Conservation (phyloP, 805 yeast genomes). For the Candida piceae region DNA sequence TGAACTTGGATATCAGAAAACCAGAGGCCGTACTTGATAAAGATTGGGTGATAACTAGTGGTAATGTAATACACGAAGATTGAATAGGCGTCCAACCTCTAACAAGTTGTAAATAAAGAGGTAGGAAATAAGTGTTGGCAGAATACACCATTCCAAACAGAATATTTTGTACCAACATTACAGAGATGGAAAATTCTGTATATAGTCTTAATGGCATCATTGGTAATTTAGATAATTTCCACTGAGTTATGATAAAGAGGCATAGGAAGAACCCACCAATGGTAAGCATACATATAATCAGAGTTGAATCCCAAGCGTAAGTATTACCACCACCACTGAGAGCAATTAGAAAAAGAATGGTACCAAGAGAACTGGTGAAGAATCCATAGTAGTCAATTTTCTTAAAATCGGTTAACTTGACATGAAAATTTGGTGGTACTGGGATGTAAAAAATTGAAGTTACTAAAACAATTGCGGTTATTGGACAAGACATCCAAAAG, state of each 20-base stretch:
- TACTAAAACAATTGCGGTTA: constrained; percentile 30
- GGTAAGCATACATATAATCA: constrained; percentile 36
- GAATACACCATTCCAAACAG: constrained; percentile 46
- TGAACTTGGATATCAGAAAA: constrained; percentile 35
- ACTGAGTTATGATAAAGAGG: constrained; percentile 45
- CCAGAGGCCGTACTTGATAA: constrained; percentile 41
- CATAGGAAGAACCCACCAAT: constrained; percentile 39
- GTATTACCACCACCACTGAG: constrained; percentile 58
- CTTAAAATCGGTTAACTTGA: constrained; percentile 33
- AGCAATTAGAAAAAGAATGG: constrained; percentile 49
- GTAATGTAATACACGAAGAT: constrained; percentile 38
- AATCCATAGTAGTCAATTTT: constrained; percentile 53
- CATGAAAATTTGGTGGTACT: constrained; percentile 27
- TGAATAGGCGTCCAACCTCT: constrained; percentile 35
- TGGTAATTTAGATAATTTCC: constrained; percentile 44
- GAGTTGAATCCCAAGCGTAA: constrained; percentile 48
- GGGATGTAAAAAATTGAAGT: constrained; percentile 33
- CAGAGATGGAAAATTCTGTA: constrained; percentile 30
- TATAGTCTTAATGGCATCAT: constrained; percentile 49
- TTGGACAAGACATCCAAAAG: constrained; percentile 44
- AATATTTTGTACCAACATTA: constrained; percentile 35
- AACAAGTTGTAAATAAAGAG: constrained; percentile 45
- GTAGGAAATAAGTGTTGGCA: constrained; percentile 43
- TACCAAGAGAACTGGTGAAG: constrained; percentile 40
- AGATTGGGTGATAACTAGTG: constrained; percentile 42